Conservation (phyloP, 306 rosid species). For the Urtica urens region DNA sequence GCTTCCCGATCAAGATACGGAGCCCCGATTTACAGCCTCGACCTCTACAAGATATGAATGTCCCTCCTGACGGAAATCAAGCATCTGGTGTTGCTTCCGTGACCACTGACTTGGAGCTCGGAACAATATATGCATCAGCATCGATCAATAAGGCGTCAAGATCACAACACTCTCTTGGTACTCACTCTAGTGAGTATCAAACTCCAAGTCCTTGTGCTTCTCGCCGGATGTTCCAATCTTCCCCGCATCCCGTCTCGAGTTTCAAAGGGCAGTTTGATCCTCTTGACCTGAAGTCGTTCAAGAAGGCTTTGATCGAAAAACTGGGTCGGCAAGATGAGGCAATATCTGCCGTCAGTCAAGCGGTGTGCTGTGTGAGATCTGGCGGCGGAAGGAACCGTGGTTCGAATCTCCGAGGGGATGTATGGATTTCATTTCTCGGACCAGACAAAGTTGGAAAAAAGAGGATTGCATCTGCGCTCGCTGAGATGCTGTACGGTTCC, state of each 20-base stretch:
- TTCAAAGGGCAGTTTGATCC: constrained; percentile 31
- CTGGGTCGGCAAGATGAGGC: constrained; percentile 88
- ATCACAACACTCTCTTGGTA: constrained; percentile 36
- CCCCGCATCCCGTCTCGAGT: constrained; percentile 32
- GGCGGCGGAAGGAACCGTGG: constrained; percentile 31
- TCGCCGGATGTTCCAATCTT: constrained; percentile 28
- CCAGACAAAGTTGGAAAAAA: constrained; percentile 75
- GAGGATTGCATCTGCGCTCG: constrained; percentile 58
- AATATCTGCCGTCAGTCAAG: constrained; percentile 34
- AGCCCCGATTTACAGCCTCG: constrained; percentile 22
- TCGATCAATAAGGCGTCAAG: constrained; percentile 33
- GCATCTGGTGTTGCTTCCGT: constrained; percentile 43
- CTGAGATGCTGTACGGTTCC: constrained; percentile 48
- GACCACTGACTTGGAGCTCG: constrained; percentile 90
- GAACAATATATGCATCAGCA: constrained; percentile 49
- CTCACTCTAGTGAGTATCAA: constrained; percentile 40
- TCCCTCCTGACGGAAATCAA: constrained; percentile 22
- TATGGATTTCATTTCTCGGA: constrained; percentile 76
- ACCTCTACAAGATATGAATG: constrained; percentile 16
- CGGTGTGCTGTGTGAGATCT: constrained; percentile 36
- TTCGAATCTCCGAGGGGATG: constrained; percentile 45
- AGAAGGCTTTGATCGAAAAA: constrained; percentile 35
- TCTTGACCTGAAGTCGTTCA: constrained; percentile 52
- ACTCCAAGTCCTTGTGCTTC: constrained; percentile 27
- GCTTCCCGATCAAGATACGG: constrained; percentile 20